Conservation (phyloP, 2,329 filamentous ascomycete genomes). For the Chalara sp. region DNA sequence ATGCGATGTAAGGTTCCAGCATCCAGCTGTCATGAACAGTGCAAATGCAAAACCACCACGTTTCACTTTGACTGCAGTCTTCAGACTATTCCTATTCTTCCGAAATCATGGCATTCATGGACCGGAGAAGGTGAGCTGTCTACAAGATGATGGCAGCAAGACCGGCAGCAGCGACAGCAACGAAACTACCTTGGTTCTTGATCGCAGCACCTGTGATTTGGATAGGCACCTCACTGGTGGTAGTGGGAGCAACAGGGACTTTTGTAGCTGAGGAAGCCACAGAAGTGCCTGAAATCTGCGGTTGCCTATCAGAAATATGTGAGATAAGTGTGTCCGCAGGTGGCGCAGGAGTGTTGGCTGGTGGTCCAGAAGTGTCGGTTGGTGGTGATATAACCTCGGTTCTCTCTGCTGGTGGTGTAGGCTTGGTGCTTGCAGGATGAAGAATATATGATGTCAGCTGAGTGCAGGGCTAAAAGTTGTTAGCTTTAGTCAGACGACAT, state of each 20-base stretch:
- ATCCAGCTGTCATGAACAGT: too few relatives aligned
- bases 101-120: too few relatives aligned
- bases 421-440: background rate
- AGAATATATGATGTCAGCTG: background rate
- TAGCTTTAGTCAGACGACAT: too few relatives aligned
- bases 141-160: constrained; percentile 11
- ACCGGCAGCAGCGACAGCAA: constrained; percentile 7
- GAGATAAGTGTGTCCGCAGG: background rate
- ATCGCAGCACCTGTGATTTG: constrained; percentile 4
- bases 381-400: background rate
- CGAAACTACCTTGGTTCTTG: constrained; percentile 4
- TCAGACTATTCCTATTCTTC: too few relatives aligned
- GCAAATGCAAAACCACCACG: too few relatives aligned
- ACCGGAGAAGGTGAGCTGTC: background rate
- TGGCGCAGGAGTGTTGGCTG: background rate
- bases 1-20: too few relatives aligned
- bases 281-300: background rate
- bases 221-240: constrained; percentile 1
- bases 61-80: too few relatives aligned
- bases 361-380: background rate
- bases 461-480: too few relatives aligned
- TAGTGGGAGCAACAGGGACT: constrained; percentile 3
- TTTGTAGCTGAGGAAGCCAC: background rate
- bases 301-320: background rate
- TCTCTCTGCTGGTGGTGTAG: background rate